Percentiles rank a stretch among this genome's conserved stretches.
These are phyloP conservation scores for Tulasnella sp. DNA, from an alignment of 768 basidiomycete genomes.

Conservation along the genomic window DNA sequence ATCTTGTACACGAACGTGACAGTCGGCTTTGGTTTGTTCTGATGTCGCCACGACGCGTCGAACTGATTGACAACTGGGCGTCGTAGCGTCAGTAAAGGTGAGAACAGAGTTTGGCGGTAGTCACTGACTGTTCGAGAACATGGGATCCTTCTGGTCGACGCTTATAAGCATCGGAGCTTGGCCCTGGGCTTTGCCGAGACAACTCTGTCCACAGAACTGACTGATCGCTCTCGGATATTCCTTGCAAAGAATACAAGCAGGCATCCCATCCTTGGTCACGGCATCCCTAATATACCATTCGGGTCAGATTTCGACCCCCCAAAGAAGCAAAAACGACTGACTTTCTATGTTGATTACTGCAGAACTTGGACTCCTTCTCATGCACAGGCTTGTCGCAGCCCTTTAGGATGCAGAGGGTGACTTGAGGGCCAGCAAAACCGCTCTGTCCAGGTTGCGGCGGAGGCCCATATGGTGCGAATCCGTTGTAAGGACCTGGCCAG, in stretches of 20 bases:
- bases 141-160: conserved; percentile 26
- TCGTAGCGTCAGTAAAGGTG: neutral
- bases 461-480: neutral
- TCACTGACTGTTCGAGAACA: conserved; percentile 16
- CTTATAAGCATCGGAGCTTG: conserved; percentile 24
- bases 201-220: conserved; percentile 28
- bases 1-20: conserved; percentile 24
- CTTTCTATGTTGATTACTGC: neutral
- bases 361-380: neutral
- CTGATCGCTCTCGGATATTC: conserved; percentile 27
- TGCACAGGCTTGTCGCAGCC: neutral
- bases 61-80: conserved; percentile 3
- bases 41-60: conserved; percentile 8
- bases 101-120: neutral
- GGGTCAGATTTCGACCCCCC: no score
- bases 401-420: neutral
- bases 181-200: neutral
- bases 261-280: neutral
- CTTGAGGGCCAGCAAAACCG: neutral
- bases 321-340: neutral
- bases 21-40: neutral
- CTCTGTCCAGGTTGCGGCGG: neutral
- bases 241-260: conserved; percentile 29
- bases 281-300: neutral
- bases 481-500: neutral